Conservation (phyloP, 495 filamentous ascomycete species). For the Annulohypoxylon nitens region DNA sequence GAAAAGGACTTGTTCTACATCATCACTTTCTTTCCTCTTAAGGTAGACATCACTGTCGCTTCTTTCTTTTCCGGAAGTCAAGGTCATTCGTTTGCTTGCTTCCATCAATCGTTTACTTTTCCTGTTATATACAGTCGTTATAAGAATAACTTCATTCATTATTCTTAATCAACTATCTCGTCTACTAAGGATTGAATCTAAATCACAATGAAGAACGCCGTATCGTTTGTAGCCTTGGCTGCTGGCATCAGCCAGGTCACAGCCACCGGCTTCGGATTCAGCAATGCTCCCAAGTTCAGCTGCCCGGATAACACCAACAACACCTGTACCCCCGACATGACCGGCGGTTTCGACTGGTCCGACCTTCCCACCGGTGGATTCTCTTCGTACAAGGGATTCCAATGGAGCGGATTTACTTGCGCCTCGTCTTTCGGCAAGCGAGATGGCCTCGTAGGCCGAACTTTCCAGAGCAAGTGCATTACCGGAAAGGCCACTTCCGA, state of each 20-base stretch:
- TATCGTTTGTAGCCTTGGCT: slow-evolving; percentile 68
- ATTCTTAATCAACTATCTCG: slow-evolving; percentile 23
- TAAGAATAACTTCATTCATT: slow-evolving; percentile 47
- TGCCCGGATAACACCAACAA: slow-evolving; percentile 83
- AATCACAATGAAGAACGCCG: slow-evolving; percentile 63
- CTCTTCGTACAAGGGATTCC: slow-evolving; percentile 74
- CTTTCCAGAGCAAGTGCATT: slow-evolving; percentile 73
- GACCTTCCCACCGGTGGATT: slow-evolving; percentile 74
- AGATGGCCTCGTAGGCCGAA: slow-evolving; percentile 61
- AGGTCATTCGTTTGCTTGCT: slow-evolving; percentile 71
- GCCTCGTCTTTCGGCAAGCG: slow-evolving; percentile 66
- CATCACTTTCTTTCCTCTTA: slow-evolving; percentile 54
- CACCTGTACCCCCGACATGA: slow-evolving; percentile 75
- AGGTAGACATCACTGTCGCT: slow-evolving; percentile 45
- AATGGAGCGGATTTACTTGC: slow-evolving; percentile 79
- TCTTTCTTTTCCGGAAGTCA: slow-evolving; percentile 58
- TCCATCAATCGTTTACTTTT: slow-evolving; percentile 53
- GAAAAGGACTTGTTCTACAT: slow-evolving; percentile 46
- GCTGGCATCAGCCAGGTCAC: slow-evolving; percentile 67
- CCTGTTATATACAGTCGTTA: slow-evolving; percentile 46
- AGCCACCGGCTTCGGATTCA: slow-evolving; percentile 69
- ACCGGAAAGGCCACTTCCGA: slow-evolving; percentile 66
- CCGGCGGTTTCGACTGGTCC: slow-evolving; percentile 77
- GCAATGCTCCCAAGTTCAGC: slow-evolving; percentile 69
- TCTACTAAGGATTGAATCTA: slow-evolving; percentile 26